Evolutionary conservation across 768 basidiomycete genomes (phyloP), one percentile per base, ranked within the genome.

Genomic region (Lyophyllum decastes): DNA sequence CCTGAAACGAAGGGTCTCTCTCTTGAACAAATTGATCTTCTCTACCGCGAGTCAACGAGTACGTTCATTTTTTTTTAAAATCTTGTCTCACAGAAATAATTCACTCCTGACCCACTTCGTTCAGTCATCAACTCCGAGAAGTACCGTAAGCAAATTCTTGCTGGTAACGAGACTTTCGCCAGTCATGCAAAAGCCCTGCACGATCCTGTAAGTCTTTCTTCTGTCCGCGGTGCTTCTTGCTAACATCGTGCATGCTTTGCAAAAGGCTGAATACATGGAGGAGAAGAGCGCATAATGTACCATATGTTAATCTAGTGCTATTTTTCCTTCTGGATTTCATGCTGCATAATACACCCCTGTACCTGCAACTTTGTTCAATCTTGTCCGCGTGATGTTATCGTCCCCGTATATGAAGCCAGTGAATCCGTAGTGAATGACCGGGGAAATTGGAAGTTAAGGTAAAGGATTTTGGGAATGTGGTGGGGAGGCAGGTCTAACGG

Each of bases 1-100:
- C 66, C 66, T 24, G 65, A 68, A 49, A 62, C 59, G 25, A 68
- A 64, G 52, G 67, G 67, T 45, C 64, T 68, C 21, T 66, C 67
- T 19, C 64, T 68, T 7, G 67, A 68, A 44, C 67, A 68, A 30
- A 66, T 68, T 30, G 67, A 68, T 61, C 27, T 66, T 19, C 49
- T 68, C 16, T 68, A 66, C 55, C 64, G 65, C 54, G 65, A 68
- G 59, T 65, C 66, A 4, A 59, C 19, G 17, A 48, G 64, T 66
- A 58, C 30, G 60, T 58, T 6, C n/a, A n/a, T n/a, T n/a, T n/a
- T n/a, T n/a, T n/a, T n/a, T n/a, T n/a, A 11, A 33, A 6, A 33
- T 33, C 11, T 33, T 11, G 30, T 33, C 30, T 11, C 30, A n/a
- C 30, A 33, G 5, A 11, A 33, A 33, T 11, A 33, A 5, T 11